Base-by-base conservation (phyloP, 2,329 filamentous ascomycete genomes). In the Microdochium nivale region DNA sequence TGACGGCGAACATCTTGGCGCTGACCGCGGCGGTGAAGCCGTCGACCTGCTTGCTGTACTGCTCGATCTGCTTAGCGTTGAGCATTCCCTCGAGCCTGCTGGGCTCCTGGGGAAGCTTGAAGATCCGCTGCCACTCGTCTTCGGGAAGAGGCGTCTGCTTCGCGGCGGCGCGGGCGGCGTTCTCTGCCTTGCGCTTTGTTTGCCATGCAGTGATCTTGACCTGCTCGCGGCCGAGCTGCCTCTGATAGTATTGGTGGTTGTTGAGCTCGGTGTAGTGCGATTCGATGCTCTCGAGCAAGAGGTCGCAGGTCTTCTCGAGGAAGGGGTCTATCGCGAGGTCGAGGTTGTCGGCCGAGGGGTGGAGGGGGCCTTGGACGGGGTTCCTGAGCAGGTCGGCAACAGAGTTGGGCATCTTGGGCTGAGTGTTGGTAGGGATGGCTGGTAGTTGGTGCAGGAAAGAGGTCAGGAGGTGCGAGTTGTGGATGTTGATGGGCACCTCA, bases 241-340 rank as follows among this genome's bases (percentile, higher is more conserved):
- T 84, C 75, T 96, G 90, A 78, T 96, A 96, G 80, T 81, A 83
- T 72, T 96, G 91, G 77, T 95, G 94, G 81, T 99, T 99, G 83
- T 97, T 97, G 69, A 95, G 87, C 73, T 99, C 94, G 54, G 91
- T 96, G 76, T 97, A 94, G 78, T 99, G 94, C 52, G 87, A 87
- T 78, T 99, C 94, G 69, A 99, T 96, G 77, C 87, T 90, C 67
- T 99, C 94, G 56, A 97, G 84, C 52, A 99, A 83, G 60, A 96
- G 83, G 67, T 99, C 92, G 74, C 90, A 96, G 50, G 92, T 96
- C 82, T 96, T 96, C 80, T 97, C 92, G 48, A 99, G 84, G 79
- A 95, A 96, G 30, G 94, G 94, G 69, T 99, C 94, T 70, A 97
- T 95, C 58, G 87, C 89, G 56, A 99, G 84, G 62, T 96, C 90